A percentile compares a stretch with the other conserved stretches of the same genome.
phyloP scores from a whole-genome alignment of 2,329 filamentous ascomycete species.

The Fusarium marasasianum region DNA sequence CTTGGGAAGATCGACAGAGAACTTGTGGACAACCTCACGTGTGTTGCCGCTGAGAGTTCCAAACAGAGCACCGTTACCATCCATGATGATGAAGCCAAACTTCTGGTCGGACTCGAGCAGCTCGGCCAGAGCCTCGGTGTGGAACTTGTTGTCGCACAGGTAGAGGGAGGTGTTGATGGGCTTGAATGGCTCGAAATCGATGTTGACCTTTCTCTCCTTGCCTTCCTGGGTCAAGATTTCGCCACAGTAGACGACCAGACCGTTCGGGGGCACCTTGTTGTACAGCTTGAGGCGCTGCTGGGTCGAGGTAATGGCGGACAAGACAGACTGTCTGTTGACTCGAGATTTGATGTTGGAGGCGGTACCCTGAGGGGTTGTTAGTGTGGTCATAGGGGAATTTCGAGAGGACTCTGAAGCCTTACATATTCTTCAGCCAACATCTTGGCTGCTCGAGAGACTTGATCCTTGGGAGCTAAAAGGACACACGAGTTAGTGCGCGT shows the following conservation, averaged over 20 bases:
- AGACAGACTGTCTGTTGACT: slow-evolving; percentile 96
- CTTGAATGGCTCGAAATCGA: slow-evolving; percentile 99
- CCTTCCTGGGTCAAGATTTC: slow-evolving; percentile 99
- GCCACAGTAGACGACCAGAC: slow-evolving; percentile 98
- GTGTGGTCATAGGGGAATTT: not conserved
- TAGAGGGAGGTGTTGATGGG: slow-evolving; percentile 99
- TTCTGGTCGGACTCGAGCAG: slow-evolving; percentile 98
- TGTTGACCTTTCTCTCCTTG: slow-evolving; percentile 99
- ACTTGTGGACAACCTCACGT: slow-evolving; percentile 95
- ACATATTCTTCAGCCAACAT: slow-evolving; percentile 99
- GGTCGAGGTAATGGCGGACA: slow-evolving; percentile 98
- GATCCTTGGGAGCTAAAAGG: slow-evolving; percentile 87
- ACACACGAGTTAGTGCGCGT: slow-evolving; percentile 39
- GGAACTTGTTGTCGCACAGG: slow-evolving; percentile 99
- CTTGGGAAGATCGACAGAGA: slow-evolving; percentile 98
- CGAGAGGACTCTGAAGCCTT: slow-evolving; percentile 48
- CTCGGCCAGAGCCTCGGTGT: slow-evolving; percentile 96
- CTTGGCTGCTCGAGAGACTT: slow-evolving; percentile 94
- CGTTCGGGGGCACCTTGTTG: slow-evolving; percentile 98
- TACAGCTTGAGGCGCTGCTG: slow-evolving; percentile 99
- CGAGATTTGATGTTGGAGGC: slow-evolving; percentile 99
- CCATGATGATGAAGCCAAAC: slow-evolving; percentile 99
- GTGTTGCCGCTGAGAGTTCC: slow-evolving; percentile 98
- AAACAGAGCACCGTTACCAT: slow-evolving; percentile 97
- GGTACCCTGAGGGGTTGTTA: slow-evolving; percentile 74